A percentile compares a stretch with the other conserved stretches of the same genome.
phyloP scores from a whole-genome alignment of 495 filamentous ascomycete genomes.

The Penicillium paradoxum region DNA sequence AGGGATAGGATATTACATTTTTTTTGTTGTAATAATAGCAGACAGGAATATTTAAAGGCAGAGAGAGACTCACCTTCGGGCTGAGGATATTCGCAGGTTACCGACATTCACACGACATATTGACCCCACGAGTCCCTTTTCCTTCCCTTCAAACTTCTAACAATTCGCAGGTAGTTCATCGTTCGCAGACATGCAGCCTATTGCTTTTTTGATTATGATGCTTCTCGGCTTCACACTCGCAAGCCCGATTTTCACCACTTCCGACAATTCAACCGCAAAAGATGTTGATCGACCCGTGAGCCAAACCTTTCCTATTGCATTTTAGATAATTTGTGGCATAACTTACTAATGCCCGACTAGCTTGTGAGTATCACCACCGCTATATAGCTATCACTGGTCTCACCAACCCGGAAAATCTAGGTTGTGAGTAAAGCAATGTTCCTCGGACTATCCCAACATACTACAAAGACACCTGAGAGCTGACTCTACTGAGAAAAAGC shows the following conservation, averaged over 20 bases:
- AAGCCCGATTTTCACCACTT: neutral
- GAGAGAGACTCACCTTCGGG: neutral
- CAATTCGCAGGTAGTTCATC: neutral
- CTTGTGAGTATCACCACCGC: neutral
- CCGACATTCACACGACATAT: neutral
- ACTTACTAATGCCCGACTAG: neutral
- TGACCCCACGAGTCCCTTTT: neutral
- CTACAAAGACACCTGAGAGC: neutral
- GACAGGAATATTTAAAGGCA: neutral
- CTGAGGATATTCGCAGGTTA: too few species aligned
- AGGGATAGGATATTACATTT: neutral
- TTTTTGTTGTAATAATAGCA: too few species aligned
- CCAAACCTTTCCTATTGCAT: neutral
- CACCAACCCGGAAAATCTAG: neutral
- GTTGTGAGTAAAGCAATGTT: neutral
- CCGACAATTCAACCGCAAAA: neutral
- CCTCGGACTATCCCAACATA: neutral
- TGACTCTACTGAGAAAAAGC: neutral
- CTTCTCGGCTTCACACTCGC: neutral
- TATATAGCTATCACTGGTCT: neutral
- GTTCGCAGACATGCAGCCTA: neutral
- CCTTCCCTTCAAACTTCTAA: neutral
- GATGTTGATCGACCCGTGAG: neutral
- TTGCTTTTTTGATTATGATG: neutral
- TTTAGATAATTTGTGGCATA: neutral